These are phyloP conservation scores for Coemansia sp. DNA, from an alignment of 192 early-diverging fungal genomes.

Conservation along the genomic window DNA sequence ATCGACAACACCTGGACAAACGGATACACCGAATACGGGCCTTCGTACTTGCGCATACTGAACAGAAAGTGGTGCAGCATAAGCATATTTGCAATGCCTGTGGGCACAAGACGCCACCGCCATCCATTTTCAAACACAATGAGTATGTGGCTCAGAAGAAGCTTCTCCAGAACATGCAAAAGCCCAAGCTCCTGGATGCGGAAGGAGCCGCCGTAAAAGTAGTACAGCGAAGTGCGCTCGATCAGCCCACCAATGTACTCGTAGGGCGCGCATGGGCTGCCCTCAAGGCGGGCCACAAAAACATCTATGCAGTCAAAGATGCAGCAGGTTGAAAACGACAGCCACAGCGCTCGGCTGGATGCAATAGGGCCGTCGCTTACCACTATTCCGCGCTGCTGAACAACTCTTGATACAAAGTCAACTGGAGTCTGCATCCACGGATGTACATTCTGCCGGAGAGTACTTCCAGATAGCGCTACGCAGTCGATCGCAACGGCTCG, in stretches of 20 bases:
- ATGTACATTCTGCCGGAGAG: background rate
- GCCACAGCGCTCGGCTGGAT: constrained; percentile 31
- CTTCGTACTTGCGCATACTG: constrained; percentile 25
- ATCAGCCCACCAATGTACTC: constrained; percentile 48
- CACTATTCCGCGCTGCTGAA: constrained; percentile 20
- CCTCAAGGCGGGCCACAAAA: constrained; percentile 52
- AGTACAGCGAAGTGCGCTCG: constrained; percentile 50
- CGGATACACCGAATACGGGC: constrained; percentile 33
- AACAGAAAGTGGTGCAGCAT: constrained; percentile 44
- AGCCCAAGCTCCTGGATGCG: constrained; percentile 51
- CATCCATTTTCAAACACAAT: constrained; percentile 35
- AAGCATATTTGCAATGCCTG: constrained; percentile 25
- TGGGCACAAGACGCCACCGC: constrained; percentile 52
- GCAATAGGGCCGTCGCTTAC: background rate
- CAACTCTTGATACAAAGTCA: constrained; percentile 2
- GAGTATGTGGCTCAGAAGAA: constrained; percentile 31
- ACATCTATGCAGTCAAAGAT: constrained; percentile 51
- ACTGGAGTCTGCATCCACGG: constrained; percentile 34
- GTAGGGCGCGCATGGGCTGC: constrained; percentile 52
- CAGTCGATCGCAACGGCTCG: constrained; percentile 18
- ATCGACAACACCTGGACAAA: constrained; percentile 48
- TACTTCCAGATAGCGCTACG: constrained; percentile 10
- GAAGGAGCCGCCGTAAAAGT: constrained; percentile 47
- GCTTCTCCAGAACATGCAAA: constrained; percentile 31
- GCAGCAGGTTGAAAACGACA: constrained; percentile 30